Evolutionary conservation across 2,329 filamentous ascomycete genomes (phyloP), one percentile per base, ranked within the genome.

Genomic region (Cladosporium colombiae): DNA sequence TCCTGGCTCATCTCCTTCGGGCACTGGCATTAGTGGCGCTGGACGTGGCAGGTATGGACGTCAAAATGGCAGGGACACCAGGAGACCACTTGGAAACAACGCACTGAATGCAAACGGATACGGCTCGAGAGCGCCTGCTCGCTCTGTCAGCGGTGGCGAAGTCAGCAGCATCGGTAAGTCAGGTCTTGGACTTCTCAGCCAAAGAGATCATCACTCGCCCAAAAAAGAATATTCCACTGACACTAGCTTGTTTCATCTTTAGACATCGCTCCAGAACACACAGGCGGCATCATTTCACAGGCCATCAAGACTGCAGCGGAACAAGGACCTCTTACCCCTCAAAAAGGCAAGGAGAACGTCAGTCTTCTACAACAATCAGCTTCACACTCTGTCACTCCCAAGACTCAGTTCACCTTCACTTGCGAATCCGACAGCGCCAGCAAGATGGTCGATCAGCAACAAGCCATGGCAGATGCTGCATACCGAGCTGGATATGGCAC

Each of bases 371-470:
- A 92, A 65, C 90, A 92, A 75, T 88, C 90, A 76, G 81, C 85
- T 21, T 78, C 83, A 6, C 82, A 83, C 25, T 71, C 69, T 66
- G 76, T 85, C 4, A 88, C 85, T 40, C 86, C 89, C 6, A 92
- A 93, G 65, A 90, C 91, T 0, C 92, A 97, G 72, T 99, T 99
- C 77, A 99, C 95, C 11, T 99, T 99, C 75, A 96, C 92, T 14
- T 97, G 93, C 78, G 91, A 96, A 73, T 94, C 93, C 1, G 92
- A 95, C 75, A 92, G 93, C 44, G 89, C 91, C 0, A 92, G 90
- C 66, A 88, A 90, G 65, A 86, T 92, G 76, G 88, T 89, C 61
- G 74, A 76, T 59, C 72, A 74, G 57, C 55, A 61, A 62, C 73
- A 75, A 56, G 65, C 64, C 13, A 62, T 66, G 57, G 65, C 70